phyloP scores from a whole-genome alignment of 257 asterid species.

The Solanum neorickii region DNA sequence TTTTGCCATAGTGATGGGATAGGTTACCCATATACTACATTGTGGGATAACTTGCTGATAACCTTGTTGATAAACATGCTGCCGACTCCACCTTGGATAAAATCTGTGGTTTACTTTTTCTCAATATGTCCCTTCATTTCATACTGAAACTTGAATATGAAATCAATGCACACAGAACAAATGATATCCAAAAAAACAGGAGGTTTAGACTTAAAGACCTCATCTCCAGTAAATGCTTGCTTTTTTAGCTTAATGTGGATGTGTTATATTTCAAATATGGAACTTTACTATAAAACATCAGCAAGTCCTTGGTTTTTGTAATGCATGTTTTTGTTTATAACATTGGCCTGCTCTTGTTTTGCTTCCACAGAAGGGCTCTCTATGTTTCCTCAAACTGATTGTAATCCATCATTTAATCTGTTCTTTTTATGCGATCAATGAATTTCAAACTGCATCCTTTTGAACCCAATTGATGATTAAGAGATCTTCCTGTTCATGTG shows the following conservation, averaged over 20 bases:
- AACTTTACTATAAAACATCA: neutral
- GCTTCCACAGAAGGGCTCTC: neutral
- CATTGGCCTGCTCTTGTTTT: neutral
- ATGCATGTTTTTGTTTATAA: neutral
- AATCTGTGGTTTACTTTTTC: neutral
- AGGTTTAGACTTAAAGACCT: neutral
- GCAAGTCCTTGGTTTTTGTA: neutral
- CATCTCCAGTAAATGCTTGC: neutral
- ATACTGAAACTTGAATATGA: neutral
- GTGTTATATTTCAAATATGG: neutral
- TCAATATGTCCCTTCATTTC: neutral
- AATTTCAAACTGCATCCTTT: neutral
- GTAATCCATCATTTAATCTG: neutral
- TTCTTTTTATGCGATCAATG: neutral
- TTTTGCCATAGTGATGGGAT: neutral
- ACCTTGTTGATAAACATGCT: neutral
- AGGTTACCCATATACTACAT: neutral
- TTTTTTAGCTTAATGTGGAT: neutral
- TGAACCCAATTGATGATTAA: neutral
- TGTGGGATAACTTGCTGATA: neutral
- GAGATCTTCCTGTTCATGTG: neutral
- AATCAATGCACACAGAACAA: neutral
- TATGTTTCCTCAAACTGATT: neutral
- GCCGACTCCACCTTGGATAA: neutral
- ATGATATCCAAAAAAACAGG: neutral